These are phyloP conservation scores for Nannochloropsis gaditana DNA, from an alignment of 108 stramenopile genomes.

Conservation along the genomic window DNA sequence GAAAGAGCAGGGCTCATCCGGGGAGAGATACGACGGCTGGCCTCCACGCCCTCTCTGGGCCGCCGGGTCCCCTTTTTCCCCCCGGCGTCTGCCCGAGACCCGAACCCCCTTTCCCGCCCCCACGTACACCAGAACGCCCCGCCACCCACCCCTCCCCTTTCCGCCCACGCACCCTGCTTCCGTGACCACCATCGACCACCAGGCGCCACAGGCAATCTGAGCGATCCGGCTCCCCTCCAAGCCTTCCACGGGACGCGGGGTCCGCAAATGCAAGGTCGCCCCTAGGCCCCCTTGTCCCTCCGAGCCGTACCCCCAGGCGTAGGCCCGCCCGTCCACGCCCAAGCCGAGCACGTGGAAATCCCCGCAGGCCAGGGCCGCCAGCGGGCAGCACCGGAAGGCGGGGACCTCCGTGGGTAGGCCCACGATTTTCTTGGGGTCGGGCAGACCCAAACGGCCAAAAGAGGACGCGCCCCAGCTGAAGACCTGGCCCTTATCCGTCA, in stretches of 20 bases:
- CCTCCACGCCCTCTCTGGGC: neutral
- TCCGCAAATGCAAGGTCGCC: conserved; percentile 46
- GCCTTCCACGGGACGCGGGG: conserved; percentile 40
- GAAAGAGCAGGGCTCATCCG: neutral
- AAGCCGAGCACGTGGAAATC: conserved; percentile 51
- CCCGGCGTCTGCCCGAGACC: neutral
- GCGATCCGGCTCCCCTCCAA: conserved; percentile 32
- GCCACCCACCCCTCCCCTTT: neutral
- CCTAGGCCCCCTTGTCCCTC: conserved; percentile 53
- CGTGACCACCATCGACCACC: conserved; percentile 48
- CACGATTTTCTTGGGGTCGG: conserved; percentile 35
- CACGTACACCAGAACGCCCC: neutral
- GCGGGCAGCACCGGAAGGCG: conserved; percentile 31
- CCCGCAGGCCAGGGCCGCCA: conserved; percentile 25
- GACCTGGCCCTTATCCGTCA: conserved; percentile 35
- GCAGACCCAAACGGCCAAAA: conserved; percentile 48
- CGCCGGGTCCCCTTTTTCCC: neutral
- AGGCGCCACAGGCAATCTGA: conserved; percentile 47
- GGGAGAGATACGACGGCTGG: too few relatives aligned
- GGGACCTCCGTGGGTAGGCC: conserved; percentile 37
- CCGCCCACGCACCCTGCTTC: neutral
- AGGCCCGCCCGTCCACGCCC: conserved; percentile 39
- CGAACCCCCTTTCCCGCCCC: neutral
- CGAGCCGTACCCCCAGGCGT: conserved; percentile 46
- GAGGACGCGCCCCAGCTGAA: conserved; percentile 49